Evolutionary conservation across 2,329 filamentous ascomycete species (phyloP).

Genomic region (Aspergillus eucalypticola): DNA sequence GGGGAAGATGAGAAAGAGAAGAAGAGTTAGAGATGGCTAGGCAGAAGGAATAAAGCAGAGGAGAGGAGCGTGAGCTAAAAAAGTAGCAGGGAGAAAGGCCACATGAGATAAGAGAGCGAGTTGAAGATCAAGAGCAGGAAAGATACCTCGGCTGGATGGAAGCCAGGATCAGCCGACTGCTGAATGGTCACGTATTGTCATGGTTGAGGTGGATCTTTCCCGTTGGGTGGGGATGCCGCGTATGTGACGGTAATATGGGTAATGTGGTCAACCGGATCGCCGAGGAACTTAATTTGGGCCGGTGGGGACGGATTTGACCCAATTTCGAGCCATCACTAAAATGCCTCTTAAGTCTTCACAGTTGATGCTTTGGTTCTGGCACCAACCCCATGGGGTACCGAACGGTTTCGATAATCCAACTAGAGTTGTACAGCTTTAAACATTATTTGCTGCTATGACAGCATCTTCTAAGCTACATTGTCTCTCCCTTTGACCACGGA

Average conservation of each 20-base stretch:
- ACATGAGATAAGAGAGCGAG: slow-evolving; percentile 1
- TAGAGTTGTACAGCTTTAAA: too few relatives aligned
- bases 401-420: not conserved
- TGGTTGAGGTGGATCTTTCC: not conserved
- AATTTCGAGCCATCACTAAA: too few relatives aligned
- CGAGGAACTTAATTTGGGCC: not conserved
- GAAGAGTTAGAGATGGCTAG: slow-evolving; percentile 8
- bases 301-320: not conserved
- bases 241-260: not conserved
- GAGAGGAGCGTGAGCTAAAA: slow-evolving; percentile 14
- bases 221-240: not conserved
- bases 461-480: not conserved
- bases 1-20: slow-evolving; percentile 13
- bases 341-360: not conserved
- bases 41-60: slow-evolving; percentile 9
- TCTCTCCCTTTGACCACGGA: slow-evolving; percentile 18
- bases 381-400: not conserved
- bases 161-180: slow-evolving; percentile 13
- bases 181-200: slow-evolving; percentile 12
- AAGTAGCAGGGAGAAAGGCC: slow-evolving; percentile 8
- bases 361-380: not conserved
- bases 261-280: not conserved
- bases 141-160: slow-evolving; percentile 23
- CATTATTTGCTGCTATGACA: too few relatives aligned
- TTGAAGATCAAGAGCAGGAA: not conserved